Conservation (phyloP, 2,329 filamentous ascomycete species). For the Hyphodiscus sp. region DNA sequence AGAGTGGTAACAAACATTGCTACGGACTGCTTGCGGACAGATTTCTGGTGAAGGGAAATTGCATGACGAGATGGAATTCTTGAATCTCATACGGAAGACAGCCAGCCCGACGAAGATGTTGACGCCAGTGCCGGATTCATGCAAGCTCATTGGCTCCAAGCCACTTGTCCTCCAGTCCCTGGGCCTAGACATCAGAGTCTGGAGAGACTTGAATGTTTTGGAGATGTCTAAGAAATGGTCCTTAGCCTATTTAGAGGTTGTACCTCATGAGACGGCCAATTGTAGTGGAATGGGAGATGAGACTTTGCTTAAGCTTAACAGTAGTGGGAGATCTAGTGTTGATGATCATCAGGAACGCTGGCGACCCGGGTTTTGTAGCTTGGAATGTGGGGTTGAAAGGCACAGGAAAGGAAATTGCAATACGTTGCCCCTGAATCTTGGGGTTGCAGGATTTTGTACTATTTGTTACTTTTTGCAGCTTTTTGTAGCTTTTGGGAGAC, state of each 20-base stretch:
- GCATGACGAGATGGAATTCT: not conserved
- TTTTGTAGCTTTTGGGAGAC: no score
- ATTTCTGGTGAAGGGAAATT: constrained; percentile 6
- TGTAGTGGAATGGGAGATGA: constrained; percentile 1
- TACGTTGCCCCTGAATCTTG: not conserved
- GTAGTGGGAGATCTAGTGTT: not conserved
- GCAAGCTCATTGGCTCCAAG: not conserved
- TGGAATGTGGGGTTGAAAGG: not conserved
- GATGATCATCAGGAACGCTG: not conserved
- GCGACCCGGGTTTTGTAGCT: not conserved
- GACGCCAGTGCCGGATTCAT: not conserved
- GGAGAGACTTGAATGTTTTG: not conserved
- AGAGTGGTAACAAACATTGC: no score
- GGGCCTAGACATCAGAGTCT: constrained; percentile 2
- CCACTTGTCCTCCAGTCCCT: not conserved
- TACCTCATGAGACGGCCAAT: not conserved
- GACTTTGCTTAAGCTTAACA: constrained; percentile 5
- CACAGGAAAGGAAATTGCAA: not conserved
- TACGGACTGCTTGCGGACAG: no score
- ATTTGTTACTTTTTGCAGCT: no score
- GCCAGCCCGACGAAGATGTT: not conserved
- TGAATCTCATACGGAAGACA: not conserved
- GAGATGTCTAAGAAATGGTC: not conserved
- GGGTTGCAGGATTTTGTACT: no score
- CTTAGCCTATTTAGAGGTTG: not conserved